phyloP scores from a whole-genome alignment of 768 basidiomycete genomes.

The Postia placenta region DNA sequence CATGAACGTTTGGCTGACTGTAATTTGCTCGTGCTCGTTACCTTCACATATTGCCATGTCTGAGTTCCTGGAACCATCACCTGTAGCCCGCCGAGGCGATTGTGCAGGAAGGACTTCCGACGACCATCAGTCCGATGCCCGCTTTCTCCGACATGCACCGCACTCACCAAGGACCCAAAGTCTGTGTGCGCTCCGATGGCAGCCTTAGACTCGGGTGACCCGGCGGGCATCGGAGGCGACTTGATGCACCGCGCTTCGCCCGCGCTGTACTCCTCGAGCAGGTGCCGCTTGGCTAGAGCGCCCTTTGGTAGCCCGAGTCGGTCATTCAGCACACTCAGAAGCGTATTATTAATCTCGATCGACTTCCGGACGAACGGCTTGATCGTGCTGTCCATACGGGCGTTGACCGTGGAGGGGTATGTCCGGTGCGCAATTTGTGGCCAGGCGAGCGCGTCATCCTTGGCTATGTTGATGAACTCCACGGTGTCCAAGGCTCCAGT shows the following conservation, averaged over 20 bases:
- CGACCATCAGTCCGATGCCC: background rate
- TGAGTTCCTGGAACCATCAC: constrained; percentile 55
- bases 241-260: constrained; percentile 27
- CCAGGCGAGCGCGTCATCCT: constrained; percentile 31
- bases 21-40: too few species aligned
- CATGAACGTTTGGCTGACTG: too few species aligned
- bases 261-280: constrained; percentile 19
- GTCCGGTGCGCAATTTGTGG: constrained; percentile 24
- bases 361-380: constrained; percentile 25
- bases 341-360: constrained; percentile 22
- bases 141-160: background rate
- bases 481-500: constrained; percentile 26
- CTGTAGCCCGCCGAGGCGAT: constrained; percentile 62
- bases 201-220: constrained; percentile 14
- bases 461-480: constrained; percentile 30
- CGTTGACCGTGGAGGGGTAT: constrained; percentile 27
- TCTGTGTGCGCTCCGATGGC: constrained; percentile 29
- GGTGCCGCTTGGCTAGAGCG: constrained; percentile 23
- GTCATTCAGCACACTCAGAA: constrained; percentile 26
- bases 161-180: constrained; percentile 24
- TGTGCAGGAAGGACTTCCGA: constrained; percentile 55
- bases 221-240: constrained; percentile 19
- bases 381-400: constrained; percentile 22
- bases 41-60: constrained; percentile 63
- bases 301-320: constrained; percentile 28